phyloP scores from a whole-genome alignment of 148 eudicot genomes.

The Oxyria digyna region DNA sequence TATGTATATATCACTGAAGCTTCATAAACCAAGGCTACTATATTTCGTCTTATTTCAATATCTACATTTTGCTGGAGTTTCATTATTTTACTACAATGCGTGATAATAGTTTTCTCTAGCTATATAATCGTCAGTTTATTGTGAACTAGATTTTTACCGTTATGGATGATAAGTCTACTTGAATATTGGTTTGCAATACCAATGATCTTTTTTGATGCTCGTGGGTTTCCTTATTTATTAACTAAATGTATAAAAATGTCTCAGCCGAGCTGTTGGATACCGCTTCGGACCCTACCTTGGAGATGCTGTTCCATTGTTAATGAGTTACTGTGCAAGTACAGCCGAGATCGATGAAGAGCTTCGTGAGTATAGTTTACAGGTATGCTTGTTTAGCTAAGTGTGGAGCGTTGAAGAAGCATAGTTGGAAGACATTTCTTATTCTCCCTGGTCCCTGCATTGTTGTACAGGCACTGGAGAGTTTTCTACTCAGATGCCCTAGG shows the following conservation, averaged over 20 bases:
- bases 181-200: not conserved
- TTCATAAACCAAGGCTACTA: no score
- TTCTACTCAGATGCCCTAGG: conserved; percentile 87
- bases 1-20: no score
- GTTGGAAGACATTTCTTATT: not conserved
- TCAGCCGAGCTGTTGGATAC: conserved; percentile 90
- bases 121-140: not conserved
- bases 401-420: not conserved
- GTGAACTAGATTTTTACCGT: not conserved
- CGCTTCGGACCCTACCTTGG: conserved; percentile 94
- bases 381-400: conserved; percentile 3
- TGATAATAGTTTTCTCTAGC: not conserved
- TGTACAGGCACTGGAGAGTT: conserved; percentile 83
- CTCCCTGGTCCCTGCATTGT: not conserved
- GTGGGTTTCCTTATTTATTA: not conserved
- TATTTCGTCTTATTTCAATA: no score
- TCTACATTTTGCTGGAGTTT: no score
- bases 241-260: not conserved
- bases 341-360: conserved; percentile 98
- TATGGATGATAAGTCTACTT: not conserved
- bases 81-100: no score
- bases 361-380: conserved; percentile 98
- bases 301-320: conserved; percentile 76
- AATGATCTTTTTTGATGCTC: not conserved
- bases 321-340: conserved; percentile 70